phyloP scores from a whole-genome alignment of 352 stramenopile genomes.

The Phytophthora sp. region DNA sequence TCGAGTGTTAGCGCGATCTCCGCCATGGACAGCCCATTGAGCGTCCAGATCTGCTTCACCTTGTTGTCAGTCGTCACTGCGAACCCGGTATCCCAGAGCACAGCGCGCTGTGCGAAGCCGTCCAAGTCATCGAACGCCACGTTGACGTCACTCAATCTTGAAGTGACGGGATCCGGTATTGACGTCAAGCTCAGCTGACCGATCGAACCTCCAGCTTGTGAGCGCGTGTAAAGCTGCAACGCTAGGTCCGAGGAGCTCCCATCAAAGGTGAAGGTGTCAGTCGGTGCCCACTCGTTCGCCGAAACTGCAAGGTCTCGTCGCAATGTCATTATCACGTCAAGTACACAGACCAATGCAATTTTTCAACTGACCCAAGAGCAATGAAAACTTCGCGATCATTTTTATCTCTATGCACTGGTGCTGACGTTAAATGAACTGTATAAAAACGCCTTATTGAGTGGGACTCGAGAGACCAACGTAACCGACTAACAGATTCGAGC shows the following conservation, averaged over 20 bases:
- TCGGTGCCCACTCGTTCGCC: conserved; percentile 18
- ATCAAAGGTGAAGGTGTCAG: conserved; percentile 27
- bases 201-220: conserved; percentile 13
- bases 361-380: conserved; percentile 7
- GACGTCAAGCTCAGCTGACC: conserved; percentile 15
- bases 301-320: conserved; percentile 7
- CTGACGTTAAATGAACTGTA: no score
- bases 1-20: conserved; percentile 31
- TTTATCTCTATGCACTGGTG: no score
- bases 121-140: conserved; percentile 33
- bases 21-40: conserved; percentile 37
- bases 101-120: conserved; percentile 49
- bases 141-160: conserved; percentile 22
- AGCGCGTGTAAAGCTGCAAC: conserved; percentile 35
- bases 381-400: no score
- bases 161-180: conserved; percentile 28
- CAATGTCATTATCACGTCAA: background rate
- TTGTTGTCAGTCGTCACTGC: conserved; percentile 23
- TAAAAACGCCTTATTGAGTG: background rate
- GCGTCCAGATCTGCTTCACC: conserved; percentile 37
- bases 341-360: background rate
- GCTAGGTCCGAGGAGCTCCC: conserved; percentile 44
- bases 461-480: no score
- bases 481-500: no score
- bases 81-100: conserved; percentile 69